Percentiles rank a stretch among this genome's conserved stretches.
Conservation (phyloP, 257 asterid genomes). For the Apocynum venetum region DNA sequence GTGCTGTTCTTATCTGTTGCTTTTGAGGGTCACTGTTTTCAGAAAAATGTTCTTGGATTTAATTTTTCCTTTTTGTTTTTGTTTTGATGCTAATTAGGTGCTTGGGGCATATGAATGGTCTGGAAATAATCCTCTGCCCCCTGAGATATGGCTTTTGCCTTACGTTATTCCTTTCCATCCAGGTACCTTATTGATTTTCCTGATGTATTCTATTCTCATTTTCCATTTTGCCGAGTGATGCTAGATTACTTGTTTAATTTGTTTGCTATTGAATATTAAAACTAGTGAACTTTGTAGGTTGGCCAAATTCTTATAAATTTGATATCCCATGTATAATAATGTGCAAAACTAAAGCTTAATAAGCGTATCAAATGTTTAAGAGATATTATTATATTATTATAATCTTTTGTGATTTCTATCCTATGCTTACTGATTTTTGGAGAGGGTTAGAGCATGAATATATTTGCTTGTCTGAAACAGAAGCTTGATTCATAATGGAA, state of each 20-base stretch:
- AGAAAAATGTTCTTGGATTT: slow-evolving; percentile 2
- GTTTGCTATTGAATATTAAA: neutral
- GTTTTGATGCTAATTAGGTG: slow-evolving; percentile 43
- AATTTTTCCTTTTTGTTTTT: slow-evolving; percentile 10
- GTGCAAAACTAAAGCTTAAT: neutral
- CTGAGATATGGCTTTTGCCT: slow-evolving; percentile 96
- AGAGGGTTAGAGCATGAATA: neutral
- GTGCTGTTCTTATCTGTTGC: slow-evolving; percentile 23
- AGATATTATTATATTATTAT: neutral
- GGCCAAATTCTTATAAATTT: neutral
- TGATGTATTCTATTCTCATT: neutral
- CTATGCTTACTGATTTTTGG: neutral
- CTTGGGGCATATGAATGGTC: slow-evolving; percentile 98
- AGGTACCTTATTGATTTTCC: slow-evolving; percentile 41
- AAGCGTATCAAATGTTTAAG: neutral
- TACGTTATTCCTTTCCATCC: slow-evolving; percentile 88
- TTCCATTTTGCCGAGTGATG: neutral
- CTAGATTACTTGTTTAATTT: neutral
- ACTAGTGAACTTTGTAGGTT: neutral
- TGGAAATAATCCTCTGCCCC: slow-evolving; percentile 98
- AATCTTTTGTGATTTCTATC: neutral
- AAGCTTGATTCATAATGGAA: neutral
- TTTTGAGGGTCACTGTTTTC: neutral
- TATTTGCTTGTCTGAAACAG: neutral
- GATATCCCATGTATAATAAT: neutral